Conservation (phyloP, 1,139 yeast species). For the Lodderomyces jiufengensis region DNA sequence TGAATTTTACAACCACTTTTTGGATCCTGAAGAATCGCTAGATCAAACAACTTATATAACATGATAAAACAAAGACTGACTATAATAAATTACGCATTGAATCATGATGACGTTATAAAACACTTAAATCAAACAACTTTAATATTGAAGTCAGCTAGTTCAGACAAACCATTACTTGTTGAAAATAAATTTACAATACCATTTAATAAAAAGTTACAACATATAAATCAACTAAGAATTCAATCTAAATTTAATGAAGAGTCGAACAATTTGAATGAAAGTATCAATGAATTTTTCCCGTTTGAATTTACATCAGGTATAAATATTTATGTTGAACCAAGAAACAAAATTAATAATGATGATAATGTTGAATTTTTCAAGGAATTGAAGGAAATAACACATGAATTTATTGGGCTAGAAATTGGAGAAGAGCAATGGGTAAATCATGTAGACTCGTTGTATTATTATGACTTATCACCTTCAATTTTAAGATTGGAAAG, state of each 20-base stretch:
- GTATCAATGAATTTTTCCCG: slow-evolving; percentile 19
- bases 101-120: slow-evolving; percentile 25
- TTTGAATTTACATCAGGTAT: slow-evolving; percentile 23
- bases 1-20: too few species aligned
- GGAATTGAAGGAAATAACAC: slow-evolving; percentile 19
- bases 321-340: slow-evolving; percentile 27
- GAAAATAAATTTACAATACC: slow-evolving; percentile 20
- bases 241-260: slow-evolving; percentile 15
- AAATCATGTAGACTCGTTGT: slow-evolving; percentile 19
- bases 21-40: too few species aligned
- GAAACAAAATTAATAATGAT: slow-evolving; percentile 7
- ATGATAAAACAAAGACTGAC: slow-evolving; percentile 33
- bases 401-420: slow-evolving; percentile 16
- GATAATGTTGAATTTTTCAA: slow-evolving; percentile 20
- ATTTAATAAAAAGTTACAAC: slow-evolving; percentile 6
- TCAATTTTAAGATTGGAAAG: slow-evolving; percentile 1
- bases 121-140: slow-evolving; percentile 15
- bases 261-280: not conserved
- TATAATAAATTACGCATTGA: slow-evolving; percentile 24
- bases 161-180: slow-evolving; percentile 14
- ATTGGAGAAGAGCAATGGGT: slow-evolving; percentile 20
- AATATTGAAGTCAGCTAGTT: slow-evolving; percentile 12
- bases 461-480: slow-evolving; percentile 14
- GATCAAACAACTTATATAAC: too few species aligned
- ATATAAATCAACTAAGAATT: slow-evolving; percentile 23